A percentile compares a stretch with the other conserved stretches of the same genome.
phyloP scores from a whole-genome alignment of 2,329 filamentous ascomycete genomes.

The Aurifilum marmelostoma region DNA sequence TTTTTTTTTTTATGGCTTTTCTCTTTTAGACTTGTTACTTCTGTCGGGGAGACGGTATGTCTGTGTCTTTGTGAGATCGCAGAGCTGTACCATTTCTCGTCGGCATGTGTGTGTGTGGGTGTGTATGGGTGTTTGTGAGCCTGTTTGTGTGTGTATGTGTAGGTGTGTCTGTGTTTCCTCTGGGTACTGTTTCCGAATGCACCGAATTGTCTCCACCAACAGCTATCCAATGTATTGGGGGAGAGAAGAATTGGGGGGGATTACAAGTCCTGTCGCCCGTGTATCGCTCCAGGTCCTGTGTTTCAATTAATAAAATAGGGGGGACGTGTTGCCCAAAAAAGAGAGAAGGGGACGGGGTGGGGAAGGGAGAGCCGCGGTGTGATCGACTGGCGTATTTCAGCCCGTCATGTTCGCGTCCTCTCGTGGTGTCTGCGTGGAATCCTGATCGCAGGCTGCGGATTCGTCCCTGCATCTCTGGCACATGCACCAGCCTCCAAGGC shows the following conservation, averaged over 20 bases:
- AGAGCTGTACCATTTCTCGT: not conserved
- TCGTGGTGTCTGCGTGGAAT: not conserved
- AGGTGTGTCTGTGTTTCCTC: not conserved
- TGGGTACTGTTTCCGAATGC: constrained; percentile 8
- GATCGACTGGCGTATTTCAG: not conserved
- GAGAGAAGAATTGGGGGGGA: not conserved
- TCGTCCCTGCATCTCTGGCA: constrained; percentile 83
- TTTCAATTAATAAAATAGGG: not conserved
- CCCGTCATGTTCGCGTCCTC: constrained; percentile 10
- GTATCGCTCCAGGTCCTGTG: constrained; percentile 16
- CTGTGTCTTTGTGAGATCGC: not conserved
- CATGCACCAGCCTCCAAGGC: constrained; percentile 85
- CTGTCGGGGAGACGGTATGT: not conserved
- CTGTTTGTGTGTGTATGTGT: too few species aligned
- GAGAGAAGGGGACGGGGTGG: too few species aligned
- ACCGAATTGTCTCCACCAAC: not conserved
- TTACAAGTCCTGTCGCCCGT: constrained; percentile 14
- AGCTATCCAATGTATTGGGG: not conserved
- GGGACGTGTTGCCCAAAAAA: not conserved
- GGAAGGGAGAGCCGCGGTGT: too few species aligned
- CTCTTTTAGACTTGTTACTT: not conserved
- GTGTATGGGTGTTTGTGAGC: too few species aligned
- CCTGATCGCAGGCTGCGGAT: constrained; percentile 40
- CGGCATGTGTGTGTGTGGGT: not conserved
- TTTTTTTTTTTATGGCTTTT: not conserved